Evolutionary conservation across 148 eudicot genomes (phyloP), one percentile per base, ranked within the genome.

Genomic region (Cornus florida): DNA sequence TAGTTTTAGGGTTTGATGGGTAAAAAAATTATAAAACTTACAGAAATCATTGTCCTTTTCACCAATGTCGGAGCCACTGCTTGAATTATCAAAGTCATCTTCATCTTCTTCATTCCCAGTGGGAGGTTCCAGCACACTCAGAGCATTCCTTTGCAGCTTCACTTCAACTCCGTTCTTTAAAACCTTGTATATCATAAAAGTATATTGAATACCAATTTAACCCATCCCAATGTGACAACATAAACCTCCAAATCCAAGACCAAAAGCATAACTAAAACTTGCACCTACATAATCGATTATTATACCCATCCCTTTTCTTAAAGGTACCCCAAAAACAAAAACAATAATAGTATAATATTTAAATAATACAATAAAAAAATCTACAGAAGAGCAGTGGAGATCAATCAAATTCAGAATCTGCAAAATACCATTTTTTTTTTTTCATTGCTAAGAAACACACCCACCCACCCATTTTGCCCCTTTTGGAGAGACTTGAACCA

Each of bases 141-240:
- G 74, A 39, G 99, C 99, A 86, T 96, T 96, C 83, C 99, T 86
- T 68, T 96, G 99, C 70, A 96, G 89, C 90, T 96, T 96, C 73
- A 96, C 99, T 80, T 96, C 99, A 81, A 91, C 90, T 39, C 99
- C 99, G 82, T 96, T 96, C 86, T 96, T 96, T 83, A 96, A 75
- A 82, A 96, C 99, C 99, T 96, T 65, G 77, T 79, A 64, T 23
- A 17, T 24, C 67, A 78, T 43, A 43, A 28, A 28, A 48, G 23
- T 24, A 69, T 53, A 32, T 6, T 4, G 7, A 62, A 7, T 10
- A 33, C 20, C 33, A 32, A 32, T 69, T 74, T 53, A 68, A 50
- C 17, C 22, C 14, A 75, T 75, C 67, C 78, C 46, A 20, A 20
- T 7, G 20, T 17, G 31, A 32, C 17, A 50, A 20, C 1, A 48